phyloP scores from a whole-genome alignment of 2,329 filamentous ascomycete species.

The Cladosporium austrohemisphaericum region DNA sequence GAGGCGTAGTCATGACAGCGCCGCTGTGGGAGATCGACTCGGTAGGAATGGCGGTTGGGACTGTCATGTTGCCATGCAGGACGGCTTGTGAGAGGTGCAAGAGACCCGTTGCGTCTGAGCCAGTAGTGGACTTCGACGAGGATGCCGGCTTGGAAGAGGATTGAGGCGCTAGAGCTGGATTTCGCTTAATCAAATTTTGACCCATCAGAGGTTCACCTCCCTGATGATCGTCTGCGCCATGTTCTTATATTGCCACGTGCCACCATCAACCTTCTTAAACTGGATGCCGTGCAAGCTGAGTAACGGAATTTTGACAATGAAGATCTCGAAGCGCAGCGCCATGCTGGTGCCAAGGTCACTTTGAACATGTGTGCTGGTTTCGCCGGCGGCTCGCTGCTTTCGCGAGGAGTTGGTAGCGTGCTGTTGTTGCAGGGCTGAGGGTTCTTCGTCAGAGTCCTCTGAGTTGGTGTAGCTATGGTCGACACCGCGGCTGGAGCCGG shows the following conservation, averaged over 20 bases:
- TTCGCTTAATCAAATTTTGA: no score
- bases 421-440: slow-evolving; percentile 17
- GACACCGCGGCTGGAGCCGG: slow-evolving; percentile 37
- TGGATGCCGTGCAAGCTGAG: slow-evolving; percentile 92
- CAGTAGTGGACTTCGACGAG: no score
- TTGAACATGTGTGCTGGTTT: slow-evolving; percentile 88
- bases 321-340: slow-evolving; percentile 86
- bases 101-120: no score
- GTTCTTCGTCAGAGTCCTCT: slow-evolving; percentile 31
- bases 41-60: no score
- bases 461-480: slow-evolving; percentile 73
- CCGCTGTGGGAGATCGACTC: no score
- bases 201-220: slow-evolving; percentile 61
- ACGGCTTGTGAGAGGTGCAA: no score
- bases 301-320: slow-evolving; percentile 95
- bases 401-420: slow-evolving; percentile 22
- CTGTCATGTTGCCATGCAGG: no score
- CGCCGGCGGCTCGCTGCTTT: slow-evolving; percentile 60
- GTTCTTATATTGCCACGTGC: slow-evolving; percentile 98
- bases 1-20: no score
- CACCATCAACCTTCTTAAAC: slow-evolving; percentile 93
- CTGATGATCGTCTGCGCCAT: slow-evolving; percentile 95
- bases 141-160: no score
- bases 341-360: slow-evolving; percentile 82
- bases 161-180: no score